These are phyloP conservation scores for Penicillium pancosmium DNA, from an alignment of 495 filamentous ascomycete genomes.

Conservation along the genomic window DNA sequence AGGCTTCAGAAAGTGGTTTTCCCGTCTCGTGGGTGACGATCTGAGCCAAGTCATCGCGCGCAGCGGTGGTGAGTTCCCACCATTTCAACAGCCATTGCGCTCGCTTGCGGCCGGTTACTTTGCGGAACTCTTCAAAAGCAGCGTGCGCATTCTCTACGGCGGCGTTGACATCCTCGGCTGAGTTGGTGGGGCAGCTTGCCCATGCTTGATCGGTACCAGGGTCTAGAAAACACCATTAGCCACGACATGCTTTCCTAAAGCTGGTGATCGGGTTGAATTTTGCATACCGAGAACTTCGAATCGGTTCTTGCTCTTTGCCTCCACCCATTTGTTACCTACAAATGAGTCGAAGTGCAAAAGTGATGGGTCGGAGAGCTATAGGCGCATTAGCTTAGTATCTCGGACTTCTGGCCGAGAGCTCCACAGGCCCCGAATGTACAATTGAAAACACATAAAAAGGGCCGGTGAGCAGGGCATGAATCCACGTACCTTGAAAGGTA, in stretches of 20 bases:
- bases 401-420: conserved; percentile 23
- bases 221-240: conserved; percentile 40
- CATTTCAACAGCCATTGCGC: conserved; percentile 66
- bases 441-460: not conserved
- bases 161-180: conserved; percentile 60
- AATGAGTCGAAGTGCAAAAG: conserved; percentile 63
- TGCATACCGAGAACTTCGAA: conserved; percentile 66
- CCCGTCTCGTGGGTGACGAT: conserved; percentile 66
- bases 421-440: not conserved
- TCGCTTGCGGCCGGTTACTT: conserved; percentile 59
- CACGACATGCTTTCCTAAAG: not conserved
- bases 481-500: conserved; percentile 42
- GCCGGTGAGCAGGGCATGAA: too few relatives aligned
- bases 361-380: conserved; percentile 58
- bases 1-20: conserved; percentile 62
- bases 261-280: conserved; percentile 5
- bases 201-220: conserved; percentile 67
- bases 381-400: not conserved
- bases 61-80: conserved; percentile 54
- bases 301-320: conserved; percentile 61
- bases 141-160: conserved; percentile 60
- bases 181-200: conserved; percentile 64
- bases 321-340: conserved; percentile 64
- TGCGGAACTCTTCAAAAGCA: conserved; percentile 65
- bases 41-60: conserved; percentile 57